These are phyloP conservation scores for Syncephalastrum racemosum DNA, from an alignment of 371 early-diverging fungal genomes.

Conservation along the genomic window DNA sequence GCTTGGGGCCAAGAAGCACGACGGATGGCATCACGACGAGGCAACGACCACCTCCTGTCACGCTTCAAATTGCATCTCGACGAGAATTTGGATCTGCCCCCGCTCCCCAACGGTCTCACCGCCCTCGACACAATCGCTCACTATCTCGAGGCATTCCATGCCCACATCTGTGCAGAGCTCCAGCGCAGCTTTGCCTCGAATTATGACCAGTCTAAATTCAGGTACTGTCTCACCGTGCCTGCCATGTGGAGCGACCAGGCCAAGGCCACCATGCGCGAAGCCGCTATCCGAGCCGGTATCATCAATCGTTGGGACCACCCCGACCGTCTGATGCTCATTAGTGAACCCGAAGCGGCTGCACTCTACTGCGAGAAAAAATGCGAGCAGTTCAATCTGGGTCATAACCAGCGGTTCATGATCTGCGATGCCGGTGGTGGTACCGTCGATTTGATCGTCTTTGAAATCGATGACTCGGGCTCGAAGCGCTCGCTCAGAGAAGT, in stretches of 20 bases:
- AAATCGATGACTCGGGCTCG: conserved; percentile 43
- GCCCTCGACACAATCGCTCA: conserved; percentile 22
- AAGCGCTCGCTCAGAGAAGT: conserved; percentile 51
- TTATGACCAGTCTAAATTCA: conserved; percentile 47
- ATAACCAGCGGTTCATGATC: conserved; percentile 58
- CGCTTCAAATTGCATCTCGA: conserved; percentile 51
- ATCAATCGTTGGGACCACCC: conserved; percentile 50
- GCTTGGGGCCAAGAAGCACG: conserved; percentile 54
- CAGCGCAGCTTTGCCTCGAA: conserved; percentile 46
- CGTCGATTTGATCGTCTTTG: conserved; percentile 58
- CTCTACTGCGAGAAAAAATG: conserved; percentile 51
- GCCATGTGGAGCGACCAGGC: conserved; percentile 57
- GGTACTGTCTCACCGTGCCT: conserved; percentile 51
- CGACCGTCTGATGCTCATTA: conserved; percentile 51
- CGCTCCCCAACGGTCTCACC: conserved; percentile 9
- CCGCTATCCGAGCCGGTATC: conserved; percentile 45
- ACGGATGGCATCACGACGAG: conserved; percentile 36
- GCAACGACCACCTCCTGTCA: conserved; percentile 40
- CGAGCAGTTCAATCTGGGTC: conserved; percentile 47
- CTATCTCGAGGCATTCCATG: conserved; percentile 47
- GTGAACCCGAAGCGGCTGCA: conserved; percentile 51
- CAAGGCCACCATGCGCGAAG: conserved; percentile 51
- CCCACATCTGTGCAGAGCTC: conserved; percentile 44
- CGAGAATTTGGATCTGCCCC: conserved; percentile 35
- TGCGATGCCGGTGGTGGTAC: conserved; percentile 71